phyloP scores from a whole-genome alignment of 257 asterid species.

The Lycium ferocissimum region DNA sequence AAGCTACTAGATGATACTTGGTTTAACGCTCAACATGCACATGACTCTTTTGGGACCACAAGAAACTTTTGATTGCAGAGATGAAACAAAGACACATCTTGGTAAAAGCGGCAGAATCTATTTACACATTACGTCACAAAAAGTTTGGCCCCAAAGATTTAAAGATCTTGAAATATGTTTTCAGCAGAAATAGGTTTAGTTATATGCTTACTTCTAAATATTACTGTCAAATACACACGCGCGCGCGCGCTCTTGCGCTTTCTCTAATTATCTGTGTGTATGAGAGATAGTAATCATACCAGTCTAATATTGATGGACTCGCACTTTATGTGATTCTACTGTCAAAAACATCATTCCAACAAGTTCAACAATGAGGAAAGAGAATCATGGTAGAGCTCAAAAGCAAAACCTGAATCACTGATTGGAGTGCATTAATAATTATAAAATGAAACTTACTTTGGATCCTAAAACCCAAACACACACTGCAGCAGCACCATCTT shows the following conservation, averaged over 20 bases:
- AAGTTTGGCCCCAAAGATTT: neutral
- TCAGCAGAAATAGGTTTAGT: neutral
- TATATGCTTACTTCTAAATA: neutral
- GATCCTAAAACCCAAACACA: constrained; percentile 82
- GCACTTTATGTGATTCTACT: neutral
- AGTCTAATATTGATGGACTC: constrained; percentile 10
- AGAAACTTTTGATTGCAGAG: too few species aligned
- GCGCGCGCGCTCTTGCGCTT: too few species aligned
- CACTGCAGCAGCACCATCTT: constrained; percentile 97
- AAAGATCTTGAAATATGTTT: neutral
- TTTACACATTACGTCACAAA: neutral
- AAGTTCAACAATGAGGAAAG: neutral
- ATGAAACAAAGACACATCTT: too few species aligned
- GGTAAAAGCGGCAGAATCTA: too few species aligned
- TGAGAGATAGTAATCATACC: neutral
- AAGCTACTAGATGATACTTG: constrained; percentile 1
- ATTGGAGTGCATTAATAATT: neutral
- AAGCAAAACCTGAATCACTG: neutral
- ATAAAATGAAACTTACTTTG: constrained; percentile 58
- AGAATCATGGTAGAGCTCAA: constrained; percentile 18
- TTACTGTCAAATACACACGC: too few species aligned
- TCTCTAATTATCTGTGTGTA: neutral
- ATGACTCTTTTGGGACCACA: neutral
- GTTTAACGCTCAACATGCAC: neutral
- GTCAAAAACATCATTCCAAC: constrained; percentile 9